Evolutionary conservation across 2,329 filamentous ascomycete species (phyloP).

Genomic region (Stachybotrys echinatus): DNA sequence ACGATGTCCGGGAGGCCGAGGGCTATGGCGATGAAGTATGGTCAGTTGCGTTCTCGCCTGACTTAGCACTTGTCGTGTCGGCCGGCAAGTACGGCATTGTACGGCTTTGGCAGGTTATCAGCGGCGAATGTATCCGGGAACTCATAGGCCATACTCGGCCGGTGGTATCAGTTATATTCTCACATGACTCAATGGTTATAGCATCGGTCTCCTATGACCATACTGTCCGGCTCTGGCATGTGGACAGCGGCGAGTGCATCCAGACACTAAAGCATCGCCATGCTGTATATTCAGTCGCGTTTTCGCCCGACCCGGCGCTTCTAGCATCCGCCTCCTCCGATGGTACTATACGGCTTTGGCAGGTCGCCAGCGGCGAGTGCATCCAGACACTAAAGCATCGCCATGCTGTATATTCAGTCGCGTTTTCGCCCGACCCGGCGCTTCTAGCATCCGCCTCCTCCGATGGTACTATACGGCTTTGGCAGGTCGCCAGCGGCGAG

Average conservation of each 20-base stretch:
- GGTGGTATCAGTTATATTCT: too few species aligned
- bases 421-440: too few species aligned
- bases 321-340: neutral
- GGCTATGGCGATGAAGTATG: neutral
- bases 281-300: too few species aligned
- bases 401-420: too few species aligned
- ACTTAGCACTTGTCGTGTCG: conserved; percentile 5
- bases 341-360: conserved; percentile 3
- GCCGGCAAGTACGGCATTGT: neutral
- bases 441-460: too few species aligned
- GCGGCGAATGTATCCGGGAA: neutral
- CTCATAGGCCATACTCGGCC: neutral
- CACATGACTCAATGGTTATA: too few species aligned
- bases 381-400: too few species aligned
- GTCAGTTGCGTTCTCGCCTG: conserved; percentile 3
- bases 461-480: too few species aligned
- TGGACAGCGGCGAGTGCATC: too few species aligned
- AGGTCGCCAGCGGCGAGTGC: neutral
- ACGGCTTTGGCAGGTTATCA: conserved; percentile 2
- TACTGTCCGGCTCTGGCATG: neutral
- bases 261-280: too few species aligned
- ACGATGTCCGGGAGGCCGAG: neutral
- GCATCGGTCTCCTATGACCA: neutral
- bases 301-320: neutral
- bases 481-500: too few species aligned